Percentiles rank a stretch among this genome's conserved stretches.
phyloP scores from a whole-genome alignment of 495 filamentous ascomycete species.

The Alectoria sarmentosa region DNA sequence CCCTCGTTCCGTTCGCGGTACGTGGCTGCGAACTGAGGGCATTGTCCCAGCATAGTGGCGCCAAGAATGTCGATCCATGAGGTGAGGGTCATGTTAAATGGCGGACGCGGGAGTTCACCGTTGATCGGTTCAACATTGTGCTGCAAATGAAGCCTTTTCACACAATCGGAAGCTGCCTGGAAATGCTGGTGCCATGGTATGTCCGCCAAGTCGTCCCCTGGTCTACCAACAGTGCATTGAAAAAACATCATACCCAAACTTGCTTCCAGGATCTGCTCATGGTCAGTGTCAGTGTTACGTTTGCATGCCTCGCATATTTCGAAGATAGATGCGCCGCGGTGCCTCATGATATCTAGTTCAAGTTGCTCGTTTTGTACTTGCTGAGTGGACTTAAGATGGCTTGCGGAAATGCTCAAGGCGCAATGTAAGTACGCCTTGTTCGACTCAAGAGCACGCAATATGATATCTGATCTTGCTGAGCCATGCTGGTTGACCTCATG shows the following conservation, averaged over 20 bases:
- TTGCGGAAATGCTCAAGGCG: slow-evolving; percentile 91
- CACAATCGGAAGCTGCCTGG: slow-evolving; percentile 76
- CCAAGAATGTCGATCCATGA: slow-evolving; percentile 98
- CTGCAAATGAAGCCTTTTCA: slow-evolving; percentile 77
- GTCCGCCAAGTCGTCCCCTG: slow-evolving; percentile 81
- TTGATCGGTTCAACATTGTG: slow-evolving; percentile 49
- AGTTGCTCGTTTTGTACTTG: slow-evolving; percentile 64
- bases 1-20: slow-evolving; percentile 87
- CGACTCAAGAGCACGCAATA: slow-evolving; percentile 75
- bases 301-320: slow-evolving; percentile 79
- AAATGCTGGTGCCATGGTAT: slow-evolving; percentile 98
- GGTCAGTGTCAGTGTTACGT: slow-evolving; percentile 72
- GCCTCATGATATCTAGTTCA: slow-evolving; percentile 88
- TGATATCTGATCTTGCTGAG: slow-evolving; percentile 64
- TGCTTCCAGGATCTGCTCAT: slow-evolving; percentile 85
- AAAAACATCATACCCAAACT: slow-evolving; percentile 97
- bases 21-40: slow-evolving; percentile 81
- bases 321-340: slow-evolving; percentile 82
- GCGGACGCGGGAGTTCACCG: slow-evolving; percentile 53
- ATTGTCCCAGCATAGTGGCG: slow-evolving; percentile 80
- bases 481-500: slow-evolving; percentile 82
- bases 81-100: slow-evolving; percentile 93
- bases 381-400: slow-evolving; percentile 78
- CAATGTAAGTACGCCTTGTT: slow-evolving; percentile 95
- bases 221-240: slow-evolving; percentile 83